These are phyloP conservation scores for Telopea speciosissima DNA, from an alignment of 177 flowering plant genomes.

Conservation along the genomic window DNA sequence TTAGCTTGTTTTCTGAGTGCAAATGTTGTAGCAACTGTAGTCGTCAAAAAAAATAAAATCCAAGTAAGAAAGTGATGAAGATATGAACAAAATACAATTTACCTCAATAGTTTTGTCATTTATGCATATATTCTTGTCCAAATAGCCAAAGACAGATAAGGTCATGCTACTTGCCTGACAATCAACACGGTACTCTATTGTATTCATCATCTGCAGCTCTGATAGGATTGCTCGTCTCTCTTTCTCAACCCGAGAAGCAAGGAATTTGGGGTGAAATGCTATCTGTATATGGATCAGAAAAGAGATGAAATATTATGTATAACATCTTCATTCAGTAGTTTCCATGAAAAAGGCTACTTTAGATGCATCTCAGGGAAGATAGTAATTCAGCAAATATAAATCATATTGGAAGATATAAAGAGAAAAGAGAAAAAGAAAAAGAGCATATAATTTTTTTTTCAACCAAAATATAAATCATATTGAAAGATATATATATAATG, in stretches of 20 bases:
- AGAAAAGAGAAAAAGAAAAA: background rate
- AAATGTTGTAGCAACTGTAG: constrained; percentile 81
- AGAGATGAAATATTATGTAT: background rate
- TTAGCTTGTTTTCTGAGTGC: constrained; percentile 98
- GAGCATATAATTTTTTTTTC: background rate
- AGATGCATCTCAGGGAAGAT: background rate
- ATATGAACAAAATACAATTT: background rate
- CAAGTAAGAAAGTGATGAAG: background rate
- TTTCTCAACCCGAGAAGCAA: constrained; percentile 89
- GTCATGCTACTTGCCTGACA: constrained; percentile 65
- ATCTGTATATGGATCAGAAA: constrained; percentile 45
- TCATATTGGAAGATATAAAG: background rate
- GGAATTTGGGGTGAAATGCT: constrained; percentile 93
- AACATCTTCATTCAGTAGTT: background rate
- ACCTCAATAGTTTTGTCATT: no score
- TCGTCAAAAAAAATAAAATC: constrained; percentile 17
- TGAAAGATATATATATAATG: background rate
- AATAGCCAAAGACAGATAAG: background rate
- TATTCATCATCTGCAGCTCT: constrained; percentile 99
- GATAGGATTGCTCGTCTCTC: constrained; percentile 96
- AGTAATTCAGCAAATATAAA: background rate
- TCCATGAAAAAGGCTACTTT: background rate
- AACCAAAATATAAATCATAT: background rate
- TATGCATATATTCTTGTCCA: background rate
- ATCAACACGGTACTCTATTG: constrained; percentile 98